Base-by-base conservation (phyloP, 1,139 yeast species). In the Taiozyma sp. region DNA sequence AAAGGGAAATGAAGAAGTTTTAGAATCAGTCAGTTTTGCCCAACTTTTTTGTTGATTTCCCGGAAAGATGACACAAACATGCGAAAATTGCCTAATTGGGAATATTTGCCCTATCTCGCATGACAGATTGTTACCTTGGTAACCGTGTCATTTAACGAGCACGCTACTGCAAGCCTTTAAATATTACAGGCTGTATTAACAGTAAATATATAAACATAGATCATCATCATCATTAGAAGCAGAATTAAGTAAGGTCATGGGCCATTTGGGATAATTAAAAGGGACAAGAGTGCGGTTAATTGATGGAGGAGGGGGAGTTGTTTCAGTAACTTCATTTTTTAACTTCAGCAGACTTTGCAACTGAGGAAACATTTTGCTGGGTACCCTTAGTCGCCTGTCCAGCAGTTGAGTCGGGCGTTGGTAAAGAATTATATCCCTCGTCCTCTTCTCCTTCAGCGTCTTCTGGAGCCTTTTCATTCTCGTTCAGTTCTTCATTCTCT, bases 361-460 rank as follows among this genome's bases (percentile, higher is more conserved):
- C 24, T 8, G 24, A 38, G 6, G 27, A 32, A n/a, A 8, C 9
- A n/a, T 9, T 14, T 12, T 38, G 41, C 19, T 38, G 41, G 8
- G 23, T 4, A 10, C 14, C 14, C 2, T 16, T 38, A 12, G 41
- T 38, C 2, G 24, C 23, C 14, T 38, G 41, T 19, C 19, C 41
- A 1, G 56, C 64, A 3, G 65, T 59, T 2, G 64, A 60, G 43
- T 61, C 65, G 1, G 65, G 65, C 0, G 65, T 62, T 1, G 65
- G 65, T 14, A 62, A 44, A 1, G 65, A 55, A 3, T 55, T 49
- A 29, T 57, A 58, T 22, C 53, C 57, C 8, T 23, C 45, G 1
- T 47, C 48, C 7, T 44, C 43, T 2, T 23, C 40, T 9, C 14
- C 23, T 19, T 40, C 41, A 10, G 14, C 36, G 22, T 16, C 47